Evolutionary conservation across 1,284 basidiomycete species (phyloP).

Genomic region (Ganoderma meredithae): DNA sequence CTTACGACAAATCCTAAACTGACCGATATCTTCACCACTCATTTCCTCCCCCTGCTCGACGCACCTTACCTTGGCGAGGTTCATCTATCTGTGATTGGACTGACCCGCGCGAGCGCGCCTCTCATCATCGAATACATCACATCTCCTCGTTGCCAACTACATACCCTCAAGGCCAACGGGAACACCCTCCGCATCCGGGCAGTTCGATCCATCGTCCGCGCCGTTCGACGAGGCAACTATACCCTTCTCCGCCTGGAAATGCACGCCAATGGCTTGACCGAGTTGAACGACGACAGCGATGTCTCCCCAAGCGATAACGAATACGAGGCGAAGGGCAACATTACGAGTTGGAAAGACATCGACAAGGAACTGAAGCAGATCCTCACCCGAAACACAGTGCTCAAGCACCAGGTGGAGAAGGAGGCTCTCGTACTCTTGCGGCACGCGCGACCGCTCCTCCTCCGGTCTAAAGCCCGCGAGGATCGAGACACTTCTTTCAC

Average conservation of each 20-base stretch:
- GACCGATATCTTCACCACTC: slow-evolving; percentile 57
- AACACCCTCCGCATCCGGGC: slow-evolving; percentile 59
- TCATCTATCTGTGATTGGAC: slow-evolving; percentile 59
- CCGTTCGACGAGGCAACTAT: slow-evolving; percentile 57
- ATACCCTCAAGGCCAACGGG: slow-evolving; percentile 61
- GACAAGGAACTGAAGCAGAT: slow-evolving; percentile 49
- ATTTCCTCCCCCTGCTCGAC: slow-evolving; percentile 57
- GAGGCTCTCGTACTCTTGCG: slow-evolving; percentile 61
- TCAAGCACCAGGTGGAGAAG: slow-evolving; percentile 53
- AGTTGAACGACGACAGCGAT: slow-evolving; percentile 34
- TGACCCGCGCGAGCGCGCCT: slow-evolving; percentile 55
- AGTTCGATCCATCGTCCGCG: slow-evolving; percentile 53
- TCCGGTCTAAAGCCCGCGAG: slow-evolving; percentile 37
- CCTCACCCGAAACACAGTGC: slow-evolving; percentile 55
- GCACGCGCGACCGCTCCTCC: slow-evolving; percentile 58
- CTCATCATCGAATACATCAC: slow-evolving; percentile 57
- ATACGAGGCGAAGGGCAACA: slow-evolving; percentile 21
- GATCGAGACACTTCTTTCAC: not conserved
- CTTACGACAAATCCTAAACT: slow-evolving; percentile 52
- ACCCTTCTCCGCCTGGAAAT: slow-evolving; percentile 57
- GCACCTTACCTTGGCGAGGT: slow-evolving; percentile 59
- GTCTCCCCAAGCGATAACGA: slow-evolving; percentile 39
- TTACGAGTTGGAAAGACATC: slow-evolving; percentile 45
- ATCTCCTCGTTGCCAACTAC: slow-evolving; percentile 60
- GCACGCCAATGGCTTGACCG: slow-evolving; percentile 53